A percentile compares a stretch with the other conserved stretches of the same genome.
These are phyloP conservation scores for Colletotrichum noveboracense DNA, from an alignment of 2,329 filamentous ascomycete genomes.

Conservation along the genomic window DNA sequence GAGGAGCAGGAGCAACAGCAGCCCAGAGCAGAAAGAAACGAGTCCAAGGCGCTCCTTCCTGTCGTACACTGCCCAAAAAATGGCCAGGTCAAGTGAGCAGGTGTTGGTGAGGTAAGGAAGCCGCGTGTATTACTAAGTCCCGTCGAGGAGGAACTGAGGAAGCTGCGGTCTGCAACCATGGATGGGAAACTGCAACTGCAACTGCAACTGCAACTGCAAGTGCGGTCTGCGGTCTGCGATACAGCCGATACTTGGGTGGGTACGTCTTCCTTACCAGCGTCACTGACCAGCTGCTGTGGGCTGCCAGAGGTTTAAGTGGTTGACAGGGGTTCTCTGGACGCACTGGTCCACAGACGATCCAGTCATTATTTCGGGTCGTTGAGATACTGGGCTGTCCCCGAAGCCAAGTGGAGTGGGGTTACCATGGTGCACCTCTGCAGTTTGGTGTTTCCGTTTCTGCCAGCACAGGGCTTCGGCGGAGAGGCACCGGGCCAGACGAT, in stretches of 20 bases:
- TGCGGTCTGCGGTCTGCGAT: background rate
- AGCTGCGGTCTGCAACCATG: background rate
- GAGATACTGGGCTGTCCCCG: conserved; percentile 4
- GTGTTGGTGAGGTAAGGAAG: background rate
- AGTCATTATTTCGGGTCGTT: conserved; percentile 15
- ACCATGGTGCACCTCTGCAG: background rate
- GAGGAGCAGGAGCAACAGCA: background rate
- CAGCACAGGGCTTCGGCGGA: background rate
- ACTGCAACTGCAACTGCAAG: background rate
- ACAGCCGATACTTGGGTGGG: background rate
- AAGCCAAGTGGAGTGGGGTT: background rate
- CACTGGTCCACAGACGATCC: conserved; percentile 3
- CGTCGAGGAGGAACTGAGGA: no score
- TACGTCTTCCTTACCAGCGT: background rate
- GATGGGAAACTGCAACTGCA: background rate
- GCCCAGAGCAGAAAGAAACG: background rate
- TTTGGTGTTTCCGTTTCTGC: background rate
- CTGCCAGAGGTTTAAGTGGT: conserved; percentile 15
- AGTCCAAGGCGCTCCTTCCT: background rate
- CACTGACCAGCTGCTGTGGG: background rate
- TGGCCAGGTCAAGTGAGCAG: background rate
- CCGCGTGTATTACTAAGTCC: background rate
- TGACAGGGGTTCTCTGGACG: conserved; percentile 14
- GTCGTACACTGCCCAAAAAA: background rate
- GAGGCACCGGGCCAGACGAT: background rate